These are phyloP conservation scores for Senna tora DNA, from an alignment of 306 rosid genomes.

Conservation along the genomic window DNA sequence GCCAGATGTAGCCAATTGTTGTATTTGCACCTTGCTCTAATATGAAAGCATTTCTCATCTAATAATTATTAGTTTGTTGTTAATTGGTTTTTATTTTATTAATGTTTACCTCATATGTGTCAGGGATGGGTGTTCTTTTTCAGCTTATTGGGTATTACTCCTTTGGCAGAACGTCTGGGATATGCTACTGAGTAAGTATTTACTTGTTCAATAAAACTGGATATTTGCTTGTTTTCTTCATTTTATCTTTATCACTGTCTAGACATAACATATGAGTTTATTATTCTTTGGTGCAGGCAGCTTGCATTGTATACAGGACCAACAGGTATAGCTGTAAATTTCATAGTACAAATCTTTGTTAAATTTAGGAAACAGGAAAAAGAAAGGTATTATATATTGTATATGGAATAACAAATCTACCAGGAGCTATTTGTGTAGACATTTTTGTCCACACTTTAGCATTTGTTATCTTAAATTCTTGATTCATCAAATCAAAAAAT, in stretches of 20 bases:
- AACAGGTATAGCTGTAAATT: conserved; percentile 59
- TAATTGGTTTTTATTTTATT: not conserved
- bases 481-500: not conserved
- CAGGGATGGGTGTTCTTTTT: conserved; percentile 90
- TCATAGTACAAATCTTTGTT: not conserved
- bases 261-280: conserved; percentile 23
- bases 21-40: not conserved
- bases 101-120: conserved; percentile 27
- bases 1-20: conserved; percentile 1
- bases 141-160: conserved; percentile 76
- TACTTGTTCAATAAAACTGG: not conserved
- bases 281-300: conserved; percentile 61
- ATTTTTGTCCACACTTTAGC: not conserved
- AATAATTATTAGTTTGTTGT: not conserved
- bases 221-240: not conserved
- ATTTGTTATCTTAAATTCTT: not conserved
- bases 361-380: not conserved
- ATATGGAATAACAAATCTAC: not conserved
- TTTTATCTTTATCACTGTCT: conserved; percentile 3
- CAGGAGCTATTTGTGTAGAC: not conserved
- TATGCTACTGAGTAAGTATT: conserved; percentile 82
- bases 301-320: conserved; percentile 94
- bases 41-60: not conserved
- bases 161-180: conserved; percentile 91
- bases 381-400: conserved; percentile 6